Evolutionary conservation across 441 rosid genomes (phyloP).

Genomic region (Euphorbia schlechtendalii): DNA sequence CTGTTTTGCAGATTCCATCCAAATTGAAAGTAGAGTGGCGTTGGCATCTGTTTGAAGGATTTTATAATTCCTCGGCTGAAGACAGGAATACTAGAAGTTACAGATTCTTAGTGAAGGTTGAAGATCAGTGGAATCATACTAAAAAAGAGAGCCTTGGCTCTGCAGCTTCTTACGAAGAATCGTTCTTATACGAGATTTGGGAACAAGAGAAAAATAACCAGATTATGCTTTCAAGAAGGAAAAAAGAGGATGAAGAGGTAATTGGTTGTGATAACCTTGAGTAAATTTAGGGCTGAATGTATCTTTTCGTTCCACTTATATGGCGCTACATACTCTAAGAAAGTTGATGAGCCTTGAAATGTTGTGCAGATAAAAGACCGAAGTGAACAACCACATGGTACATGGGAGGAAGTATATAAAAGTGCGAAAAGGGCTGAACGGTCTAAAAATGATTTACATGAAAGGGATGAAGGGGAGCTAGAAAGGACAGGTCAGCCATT

Average conservation of each 20-base stretch:
- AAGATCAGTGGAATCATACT: constrained; percentile 62
- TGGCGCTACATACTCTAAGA: constrained; percentile 3
- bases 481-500: constrained; percentile 86
- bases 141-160: constrained; percentile 35
- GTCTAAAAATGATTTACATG: constrained; percentile 72
- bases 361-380: constrained; percentile 68
- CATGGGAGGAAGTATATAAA: constrained; percentile 96
- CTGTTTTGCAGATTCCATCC: constrained; percentile 42
- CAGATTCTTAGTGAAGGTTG: constrained; percentile 49
- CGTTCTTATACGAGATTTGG: constrained; percentile 80
- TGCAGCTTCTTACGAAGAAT: constrained; percentile 35
- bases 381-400: constrained; percentile 63
- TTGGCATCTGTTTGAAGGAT: constrained; percentile 58
- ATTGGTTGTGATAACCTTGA: constrained; percentile 16
- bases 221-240: constrained; percentile 42
- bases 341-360: constrained; percentile 20
- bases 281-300: background rate
- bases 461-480: constrained; percentile 91
- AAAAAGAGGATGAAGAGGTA: constrained; percentile 90
- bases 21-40: constrained; percentile 63
- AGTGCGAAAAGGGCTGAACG: constrained; percentile 80
- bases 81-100: constrained; percentile 45
- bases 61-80: constrained; percentile 33
- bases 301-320: constrained; percentile 2
- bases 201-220: constrained; percentile 52